Percentiles rank a stretch among this genome's conserved stretches.
phyloP scores from a whole-genome alignment of 1,284 basidiomycete species.

The Sanghuangporus baumii region DNA sequence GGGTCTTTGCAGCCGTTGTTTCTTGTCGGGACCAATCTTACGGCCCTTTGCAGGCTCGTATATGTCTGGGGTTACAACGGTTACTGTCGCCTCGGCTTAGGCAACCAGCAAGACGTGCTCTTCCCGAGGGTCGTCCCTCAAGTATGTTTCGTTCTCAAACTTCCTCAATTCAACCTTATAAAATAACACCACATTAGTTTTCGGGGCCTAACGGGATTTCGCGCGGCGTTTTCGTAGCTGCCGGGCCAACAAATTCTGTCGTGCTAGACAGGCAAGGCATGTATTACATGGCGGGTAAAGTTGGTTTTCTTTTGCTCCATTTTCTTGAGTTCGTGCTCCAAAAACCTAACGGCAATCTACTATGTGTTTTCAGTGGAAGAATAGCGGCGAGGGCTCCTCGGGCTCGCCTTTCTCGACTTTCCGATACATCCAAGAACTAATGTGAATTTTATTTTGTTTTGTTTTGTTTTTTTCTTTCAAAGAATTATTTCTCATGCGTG shows the following conservation, averaged over 20 bases:
- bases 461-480: neutral
- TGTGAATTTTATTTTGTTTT: slow-evolving; percentile 37
- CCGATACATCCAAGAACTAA: slow-evolving; percentile 76
- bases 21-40: slow-evolving; percentile 7
- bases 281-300: slow-evolving; percentile 83
- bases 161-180: neutral
- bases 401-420: slow-evolving; percentile 82
- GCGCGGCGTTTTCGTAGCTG: slow-evolving; percentile 63
- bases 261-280: slow-evolving; percentile 81
- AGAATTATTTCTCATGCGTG: slow-evolving; percentile 13
- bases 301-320: slow-evolving; percentile 26
- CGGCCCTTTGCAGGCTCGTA: slow-evolving; percentile 43
- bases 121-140: slow-evolving; percentile 75
- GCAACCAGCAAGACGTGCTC: slow-evolving; percentile 78
- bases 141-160: slow-evolving; percentile 28
- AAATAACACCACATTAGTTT: slow-evolving; percentile 42
- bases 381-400: slow-evolving; percentile 82
- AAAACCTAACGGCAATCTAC: neutral
- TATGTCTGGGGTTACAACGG: slow-evolving; percentile 88
- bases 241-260: slow-evolving; percentile 79
- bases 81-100: slow-evolving; percentile 76
- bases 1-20: slow-evolving; percentile 40
- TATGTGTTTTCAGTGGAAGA: slow-evolving; percentile 68
- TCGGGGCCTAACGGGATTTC: slow-evolving; percentile 61
- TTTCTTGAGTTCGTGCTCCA: neutral